These are phyloP conservation scores for Leccinum fibrillosum DNA, from an alignment of 768 basidiomycete species.

Conservation along the genomic window DNA sequence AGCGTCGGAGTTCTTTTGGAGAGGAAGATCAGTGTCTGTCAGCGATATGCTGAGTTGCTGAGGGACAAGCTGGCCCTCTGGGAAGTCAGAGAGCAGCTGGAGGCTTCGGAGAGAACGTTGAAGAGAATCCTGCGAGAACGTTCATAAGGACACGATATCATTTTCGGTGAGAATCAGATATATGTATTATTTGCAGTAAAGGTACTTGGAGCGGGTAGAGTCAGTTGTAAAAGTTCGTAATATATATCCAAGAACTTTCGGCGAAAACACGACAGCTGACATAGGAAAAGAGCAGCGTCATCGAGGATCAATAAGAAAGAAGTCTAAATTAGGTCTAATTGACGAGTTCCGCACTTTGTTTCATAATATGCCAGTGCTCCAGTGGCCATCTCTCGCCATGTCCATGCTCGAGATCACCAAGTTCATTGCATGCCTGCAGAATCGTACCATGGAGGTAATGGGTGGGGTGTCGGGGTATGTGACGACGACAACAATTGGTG, in stretches of 20 bases:
- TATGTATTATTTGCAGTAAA: constrained; percentile 27
- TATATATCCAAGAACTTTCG: constrained; percentile 23
- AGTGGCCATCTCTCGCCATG: constrained; percentile 69
- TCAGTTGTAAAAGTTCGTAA: constrained; percentile 16
- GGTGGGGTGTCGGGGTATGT: constrained; percentile 73
- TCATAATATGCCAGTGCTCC: constrained; percentile 56
- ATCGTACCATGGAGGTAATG: constrained; percentile 83
- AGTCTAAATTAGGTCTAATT: constrained; percentile 26
- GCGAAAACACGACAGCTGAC: constrained; percentile 4
- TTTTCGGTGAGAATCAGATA: background rate
- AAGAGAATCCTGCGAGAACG: too few relatives aligned
- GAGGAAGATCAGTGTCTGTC: too few relatives aligned
- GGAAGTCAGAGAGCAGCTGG: too few relatives aligned
- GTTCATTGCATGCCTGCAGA: constrained; percentile 84
- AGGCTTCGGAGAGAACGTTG: too few relatives aligned
- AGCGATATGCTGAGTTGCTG: too few relatives aligned
- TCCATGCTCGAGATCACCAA: constrained; percentile 92
- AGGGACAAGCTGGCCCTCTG: too few relatives aligned
- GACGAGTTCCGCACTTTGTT: constrained; percentile 73
- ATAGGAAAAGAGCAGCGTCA: background rate
- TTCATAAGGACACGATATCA: too few relatives aligned
- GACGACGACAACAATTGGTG: too few relatives aligned
- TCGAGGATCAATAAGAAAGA: background rate
- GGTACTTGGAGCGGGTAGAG: constrained; percentile 2
- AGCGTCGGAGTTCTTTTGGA: too few relatives aligned